Evolutionary conservation across 2,329 filamentous ascomycete species (phyloP).

Genomic region (Microcera coccophila): DNA sequence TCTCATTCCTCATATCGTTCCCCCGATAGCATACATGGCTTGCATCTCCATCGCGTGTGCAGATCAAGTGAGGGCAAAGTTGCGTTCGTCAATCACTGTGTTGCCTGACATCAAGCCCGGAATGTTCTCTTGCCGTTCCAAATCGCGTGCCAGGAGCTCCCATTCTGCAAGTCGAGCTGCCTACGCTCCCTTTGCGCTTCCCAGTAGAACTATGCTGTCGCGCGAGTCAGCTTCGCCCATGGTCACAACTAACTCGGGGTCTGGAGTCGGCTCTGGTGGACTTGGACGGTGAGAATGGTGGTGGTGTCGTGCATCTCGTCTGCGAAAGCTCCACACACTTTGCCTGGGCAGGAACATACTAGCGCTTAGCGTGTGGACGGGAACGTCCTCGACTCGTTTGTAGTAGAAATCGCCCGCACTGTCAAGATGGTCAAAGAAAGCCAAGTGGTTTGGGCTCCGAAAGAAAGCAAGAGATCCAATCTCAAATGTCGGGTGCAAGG

Average conservation of each 20-base stretch:
- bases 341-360: constrained; percentile 50
- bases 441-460: constrained; percentile 43
- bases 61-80: constrained; percentile 23
- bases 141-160: constrained; percentile 36
- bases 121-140: constrained; percentile 34
- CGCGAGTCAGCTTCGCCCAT: constrained; percentile 15
- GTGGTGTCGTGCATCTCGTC: constrained; percentile 21
- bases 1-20: neutral
- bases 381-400: constrained; percentile 44
- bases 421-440: constrained; percentile 50
- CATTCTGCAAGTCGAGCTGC: constrained; percentile 33
- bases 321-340: constrained; percentile 49
- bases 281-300: constrained; percentile 17
- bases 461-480: constrained; percentile 51
- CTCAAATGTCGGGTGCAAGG: constrained; percentile 52
- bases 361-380: constrained; percentile 52
- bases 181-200: constrained; percentile 20
- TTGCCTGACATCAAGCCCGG: constrained; percentile 35
- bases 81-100: constrained; percentile 39
- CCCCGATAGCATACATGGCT: neutral
- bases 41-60: too few species aligned
- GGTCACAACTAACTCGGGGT: constrained; percentile 19
- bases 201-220: constrained; percentile 5
- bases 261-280: constrained; percentile 22
- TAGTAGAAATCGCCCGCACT: constrained; percentile 46